These are phyloP conservation scores for Candida pini DNA, from an alignment of 805 yeast species.

Conservation along the genomic window DNA sequence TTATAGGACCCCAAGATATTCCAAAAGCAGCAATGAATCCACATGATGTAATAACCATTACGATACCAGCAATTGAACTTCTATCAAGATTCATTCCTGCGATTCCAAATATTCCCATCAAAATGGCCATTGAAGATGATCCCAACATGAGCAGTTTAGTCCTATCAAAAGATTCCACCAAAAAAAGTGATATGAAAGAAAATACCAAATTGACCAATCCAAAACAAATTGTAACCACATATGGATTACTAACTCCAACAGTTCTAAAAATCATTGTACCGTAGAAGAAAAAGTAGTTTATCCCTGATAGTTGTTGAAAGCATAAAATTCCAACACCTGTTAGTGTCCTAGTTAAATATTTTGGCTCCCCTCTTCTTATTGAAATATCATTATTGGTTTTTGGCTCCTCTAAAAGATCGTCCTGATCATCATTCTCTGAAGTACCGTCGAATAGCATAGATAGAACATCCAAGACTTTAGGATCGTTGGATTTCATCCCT, in stretches of 20 bases:
- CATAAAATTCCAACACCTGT: conserved; percentile 26
- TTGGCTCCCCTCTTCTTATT: conserved; percentile 26
- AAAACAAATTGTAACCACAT: conserved; percentile 48
- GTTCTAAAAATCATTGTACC: conserved; percentile 51
- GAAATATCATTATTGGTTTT: conserved; percentile 3
- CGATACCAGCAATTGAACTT: conserved; percentile 38
- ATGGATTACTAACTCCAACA: conserved; percentile 51
- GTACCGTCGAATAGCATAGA: conserved; percentile 16
- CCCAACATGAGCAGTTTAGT: conserved; percentile 42
- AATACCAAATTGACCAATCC: conserved; percentile 50
- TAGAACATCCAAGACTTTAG: conserved; percentile 14
- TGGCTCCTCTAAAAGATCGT: conserved; percentile 3
- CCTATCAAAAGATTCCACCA: conserved; percentile 46
- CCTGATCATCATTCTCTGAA: conserved; percentile 1
- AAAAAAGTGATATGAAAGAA: conserved; percentile 42
- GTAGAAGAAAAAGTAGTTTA: conserved; percentile 63
- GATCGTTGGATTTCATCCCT: conserved; percentile 15
- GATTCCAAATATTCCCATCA: conserved; percentile 52
- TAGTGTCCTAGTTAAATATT: conserved; percentile 21
- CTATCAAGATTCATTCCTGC: conserved; percentile 42
- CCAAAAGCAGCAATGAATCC: conserved; percentile 61
- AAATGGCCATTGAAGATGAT: conserved; percentile 40
- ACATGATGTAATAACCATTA: conserved; percentile 54
- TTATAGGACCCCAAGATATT: conserved; percentile 69
- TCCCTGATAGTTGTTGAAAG: conserved; percentile 52